These are phyloP conservation scores for Metarhizium guizhouense DNA, from an alignment of 2,329 filamentous ascomycete species.

Conservation along the genomic window DNA sequence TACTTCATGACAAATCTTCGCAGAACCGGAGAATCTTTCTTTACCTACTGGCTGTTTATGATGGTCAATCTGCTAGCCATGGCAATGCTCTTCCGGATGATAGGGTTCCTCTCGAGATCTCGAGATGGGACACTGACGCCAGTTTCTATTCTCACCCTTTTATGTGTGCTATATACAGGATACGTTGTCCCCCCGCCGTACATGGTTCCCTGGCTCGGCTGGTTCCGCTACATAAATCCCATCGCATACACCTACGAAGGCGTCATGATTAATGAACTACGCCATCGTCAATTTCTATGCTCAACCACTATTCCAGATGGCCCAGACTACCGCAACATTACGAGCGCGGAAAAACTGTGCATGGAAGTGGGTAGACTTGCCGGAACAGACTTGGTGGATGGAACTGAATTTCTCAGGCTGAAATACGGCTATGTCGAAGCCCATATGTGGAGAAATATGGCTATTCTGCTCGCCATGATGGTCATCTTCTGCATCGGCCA, in stretches of 20 bases:
- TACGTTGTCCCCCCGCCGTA: constrained; percentile 56
- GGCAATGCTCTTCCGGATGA: constrained; percentile 78
- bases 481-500: too few species aligned
- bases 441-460: too few species aligned
- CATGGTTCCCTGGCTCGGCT: constrained; percentile 72
- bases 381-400: too few species aligned
- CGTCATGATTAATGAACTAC: constrained; percentile 76
- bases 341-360: constrained; percentile 25
- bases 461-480: too few species aligned
- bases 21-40: constrained; percentile 63
- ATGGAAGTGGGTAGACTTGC: too few species aligned
- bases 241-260: constrained; percentile 72
- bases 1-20: constrained; percentile 84
- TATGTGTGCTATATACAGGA: constrained; percentile 59
- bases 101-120: constrained; percentile 65
- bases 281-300: constrained; percentile 49
- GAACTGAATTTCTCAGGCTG: too few species aligned
- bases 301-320: constrained; percentile 7
- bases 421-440: too few species aligned
- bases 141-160: constrained; percentile 50
- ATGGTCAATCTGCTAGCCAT: constrained; percentile 68
- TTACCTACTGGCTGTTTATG: constrained; percentile 57
- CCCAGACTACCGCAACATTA: too few species aligned
- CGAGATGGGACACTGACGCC: constrained; percentile 54
- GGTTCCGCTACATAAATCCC: constrained; percentile 75